phyloP scores from a whole-genome alignment of 139 green algal genomes.

The Edaphochlamys debaryana region DNA sequence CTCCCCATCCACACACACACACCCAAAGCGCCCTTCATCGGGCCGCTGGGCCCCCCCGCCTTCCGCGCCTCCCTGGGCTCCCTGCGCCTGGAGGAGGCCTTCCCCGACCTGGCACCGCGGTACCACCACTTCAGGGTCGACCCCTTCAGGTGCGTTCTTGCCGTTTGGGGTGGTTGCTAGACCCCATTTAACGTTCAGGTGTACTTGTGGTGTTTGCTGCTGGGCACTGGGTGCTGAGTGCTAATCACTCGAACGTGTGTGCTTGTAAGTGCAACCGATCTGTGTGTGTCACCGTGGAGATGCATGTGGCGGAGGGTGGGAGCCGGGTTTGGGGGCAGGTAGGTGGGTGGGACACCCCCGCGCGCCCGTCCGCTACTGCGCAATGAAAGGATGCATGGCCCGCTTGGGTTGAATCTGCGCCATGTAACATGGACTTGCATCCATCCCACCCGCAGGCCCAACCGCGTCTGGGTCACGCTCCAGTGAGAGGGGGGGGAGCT shows the following conservation, averaged over 20 bases:
- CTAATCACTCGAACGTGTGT: no score
- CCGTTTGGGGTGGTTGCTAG: no score
- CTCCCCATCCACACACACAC: background rate
- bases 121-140: slow-evolving; percentile 59
- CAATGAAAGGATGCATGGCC: no score
- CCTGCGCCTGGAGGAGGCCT: slow-evolving; percentile 60
- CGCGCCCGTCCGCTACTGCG: no score
- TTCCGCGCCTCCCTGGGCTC: slow-evolving; percentile 51
- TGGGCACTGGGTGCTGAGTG: no score
- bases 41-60: slow-evolving; percentile 30
- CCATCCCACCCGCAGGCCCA: slow-evolving; percentile 46
- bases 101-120: slow-evolving; percentile 60
- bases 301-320: background rate
- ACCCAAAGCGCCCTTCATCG: slow-evolving; percentile 53
- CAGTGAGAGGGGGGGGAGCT: background rate
- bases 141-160: slow-evolving; percentile 37
- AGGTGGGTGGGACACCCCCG: no score
- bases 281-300: background rate
- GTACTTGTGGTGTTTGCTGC: no score
- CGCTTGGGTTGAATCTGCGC: no score
- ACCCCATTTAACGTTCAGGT: no score
- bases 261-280: no score
- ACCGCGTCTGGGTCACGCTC: slow-evolving; percentile 63
- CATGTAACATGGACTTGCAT: no score
- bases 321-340: no score